These are phyloP conservation scores for Cordyceps pruinosa DNA, from an alignment of 2,329 filamentous ascomycete genomes.

Conservation along the genomic window DNA sequence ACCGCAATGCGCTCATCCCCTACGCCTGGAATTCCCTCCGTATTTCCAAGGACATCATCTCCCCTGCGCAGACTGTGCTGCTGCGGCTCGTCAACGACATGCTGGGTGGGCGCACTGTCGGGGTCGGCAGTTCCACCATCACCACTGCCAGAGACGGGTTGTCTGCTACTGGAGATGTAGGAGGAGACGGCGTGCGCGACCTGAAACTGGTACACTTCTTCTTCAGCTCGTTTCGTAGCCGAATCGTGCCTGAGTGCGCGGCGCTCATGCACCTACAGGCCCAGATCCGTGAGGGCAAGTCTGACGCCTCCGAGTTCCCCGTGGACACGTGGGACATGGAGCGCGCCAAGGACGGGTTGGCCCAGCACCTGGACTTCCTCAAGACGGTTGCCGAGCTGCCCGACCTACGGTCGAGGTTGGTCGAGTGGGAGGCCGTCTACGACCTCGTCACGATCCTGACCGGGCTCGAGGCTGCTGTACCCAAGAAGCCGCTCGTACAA, in stretches of 20 bases:
- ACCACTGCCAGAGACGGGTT: constrained; percentile 33
- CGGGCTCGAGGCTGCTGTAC: constrained; percentile 80
- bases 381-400: constrained; percentile 81
- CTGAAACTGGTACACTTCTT: constrained; percentile 74
- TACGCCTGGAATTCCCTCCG: constrained; percentile 88
- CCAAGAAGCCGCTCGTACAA: constrained; percentile 65
- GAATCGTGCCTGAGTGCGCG: constrained; percentile 88
- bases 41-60: constrained; percentile 93
- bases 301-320: constrained; percentile 79
- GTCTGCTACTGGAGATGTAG: constrained; percentile 34
- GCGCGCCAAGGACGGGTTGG: constrained; percentile 86
- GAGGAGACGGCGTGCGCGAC: constrained; percentile 49
- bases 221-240: constrained; percentile 84
- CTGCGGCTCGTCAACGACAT: constrained; percentile 87
- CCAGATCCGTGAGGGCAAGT: constrained; percentile 71
- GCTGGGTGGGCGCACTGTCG: constrained; percentile 54
- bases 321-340: constrained; percentile 98
- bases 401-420: constrained; percentile 74
- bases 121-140: no score
- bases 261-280: constrained; percentile 92
- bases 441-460: constrained; percentile 83
- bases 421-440: constrained; percentile 86
- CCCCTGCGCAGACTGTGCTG: constrained; percentile 87
- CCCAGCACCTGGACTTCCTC: constrained; percentile 91
- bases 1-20: constrained; percentile 81